A percentile compares a stretch with the other conserved stretches of the same genome.
These are phyloP conservation scores for Aspergillus ibericus DNA, from an alignment of 2,329 filamentous ascomycete species.

Conservation along the genomic window DNA sequence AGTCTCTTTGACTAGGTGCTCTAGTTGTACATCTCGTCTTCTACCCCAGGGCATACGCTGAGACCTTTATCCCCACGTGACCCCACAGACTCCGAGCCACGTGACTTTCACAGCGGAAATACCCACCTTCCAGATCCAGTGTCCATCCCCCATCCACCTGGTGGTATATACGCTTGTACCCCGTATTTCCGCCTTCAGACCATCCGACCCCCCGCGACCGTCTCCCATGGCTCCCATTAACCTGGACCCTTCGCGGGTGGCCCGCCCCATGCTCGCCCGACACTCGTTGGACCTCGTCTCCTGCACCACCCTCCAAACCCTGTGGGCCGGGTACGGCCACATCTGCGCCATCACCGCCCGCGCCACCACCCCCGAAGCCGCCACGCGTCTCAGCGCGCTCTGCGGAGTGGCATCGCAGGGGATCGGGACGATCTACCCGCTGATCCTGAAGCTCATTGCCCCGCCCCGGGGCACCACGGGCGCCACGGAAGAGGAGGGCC, in stretches of 20 bases:
- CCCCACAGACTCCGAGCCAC: too few relatives aligned
- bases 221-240: not conserved
- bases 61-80: too few relatives aligned
- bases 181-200: too few relatives aligned
- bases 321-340: constrained; percentile 53
- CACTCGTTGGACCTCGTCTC: constrained; percentile 30
- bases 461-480: constrained; percentile 43
- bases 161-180: too few relatives aligned
- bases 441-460: constrained; percentile 62
- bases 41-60: too few relatives aligned
- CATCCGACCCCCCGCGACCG: too few relatives aligned
- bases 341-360: constrained; percentile 57
- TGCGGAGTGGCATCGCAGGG: constrained; percentile 21
- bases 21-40: too few relatives aligned
- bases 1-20: too few relatives aligned
- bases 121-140: too few relatives aligned
- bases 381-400: constrained; percentile 19
- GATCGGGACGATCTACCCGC: constrained; percentile 23
- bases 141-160: too few relatives aligned
- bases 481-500: constrained; percentile 55
- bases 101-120: too few relatives aligned
- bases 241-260: constrained; percentile 21
- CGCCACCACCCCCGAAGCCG: constrained; percentile 27
- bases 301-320: constrained; percentile 39
- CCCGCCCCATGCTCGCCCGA: constrained; percentile 29